Percentiles rank a stretch among this genome's conserved stretches.
These are phyloP conservation scores for Aspergillus felis DNA, from an alignment of 2,329 filamentous ascomycete genomes.

Conservation along the genomic window DNA sequence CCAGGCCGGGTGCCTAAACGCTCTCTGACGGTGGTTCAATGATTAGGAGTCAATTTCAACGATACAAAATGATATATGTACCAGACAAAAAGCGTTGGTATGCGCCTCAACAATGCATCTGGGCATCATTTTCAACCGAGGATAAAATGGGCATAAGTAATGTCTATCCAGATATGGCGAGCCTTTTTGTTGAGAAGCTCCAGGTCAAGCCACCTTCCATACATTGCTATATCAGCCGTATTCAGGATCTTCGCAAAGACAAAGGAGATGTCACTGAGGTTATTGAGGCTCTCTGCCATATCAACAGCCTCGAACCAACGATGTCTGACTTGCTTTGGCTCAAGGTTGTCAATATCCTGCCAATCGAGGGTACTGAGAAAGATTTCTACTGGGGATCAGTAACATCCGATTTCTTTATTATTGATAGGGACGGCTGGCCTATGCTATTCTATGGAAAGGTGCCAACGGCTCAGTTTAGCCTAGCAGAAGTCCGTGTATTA, in stretches of 20 bases:
- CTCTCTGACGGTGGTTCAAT: too few relatives aligned
- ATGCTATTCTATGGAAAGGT: not conserved
- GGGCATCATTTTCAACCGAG: not conserved
- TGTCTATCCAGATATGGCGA: not conserved
- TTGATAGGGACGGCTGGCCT: constrained; percentile 3
- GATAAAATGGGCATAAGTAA: constrained; percentile 1
- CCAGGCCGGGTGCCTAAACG: too few relatives aligned
- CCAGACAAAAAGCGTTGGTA: not conserved
- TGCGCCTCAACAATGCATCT: not conserved
- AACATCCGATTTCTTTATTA: constrained; percentile 2
- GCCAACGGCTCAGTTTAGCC: not conserved
- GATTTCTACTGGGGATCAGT: not conserved
- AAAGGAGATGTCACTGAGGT: not conserved
- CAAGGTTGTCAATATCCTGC: not conserved
- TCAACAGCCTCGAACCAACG: not conserved
- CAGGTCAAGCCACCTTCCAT: not conserved
- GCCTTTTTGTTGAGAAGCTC: not conserved
- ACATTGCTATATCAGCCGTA: not conserved
- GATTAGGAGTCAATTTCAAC: not conserved
- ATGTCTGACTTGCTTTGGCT: not conserved
- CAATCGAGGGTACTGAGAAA: not conserved
- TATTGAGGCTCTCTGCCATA: not conserved
- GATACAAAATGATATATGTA: not conserved
- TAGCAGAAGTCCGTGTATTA: not conserved
- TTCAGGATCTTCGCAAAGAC: not conserved